Evolutionary conservation across 495 filamentous ascomycete genomes (phyloP), one percentile per base, ranked within the genome.

Genomic region (Penicillium cinerascens): DNA sequence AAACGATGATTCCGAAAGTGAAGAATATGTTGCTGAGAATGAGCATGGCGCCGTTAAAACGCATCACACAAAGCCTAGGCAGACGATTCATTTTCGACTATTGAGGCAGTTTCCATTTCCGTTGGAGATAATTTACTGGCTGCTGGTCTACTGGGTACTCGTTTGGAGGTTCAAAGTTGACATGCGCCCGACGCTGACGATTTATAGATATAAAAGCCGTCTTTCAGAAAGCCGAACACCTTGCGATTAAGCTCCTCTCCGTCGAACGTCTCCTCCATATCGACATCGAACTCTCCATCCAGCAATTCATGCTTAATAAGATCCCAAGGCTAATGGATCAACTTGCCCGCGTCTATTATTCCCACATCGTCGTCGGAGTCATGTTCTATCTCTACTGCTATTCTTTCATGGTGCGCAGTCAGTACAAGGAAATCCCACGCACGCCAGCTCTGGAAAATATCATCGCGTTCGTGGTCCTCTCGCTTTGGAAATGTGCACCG

Each of bases 51-150:
- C 40, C n/a, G 22, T 17, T 11, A 6, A n/a, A 4, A 1, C 9
- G 15, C 47, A 16, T 27, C 15, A 1, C 17, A 17, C 0, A 4
- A 42, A 16, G 27, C 13, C 38, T 2, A 23, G 27, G 26, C 25
- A 9, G 9, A 15, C 7, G 15, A 5, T 50, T 22, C 39, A 21
- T 33, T 56, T 77, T 42, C 75, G 77, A 20, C 52, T 76, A 16
- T 54, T 74, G 26, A 65, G 63, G 35, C 63, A 61, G 8, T 76
- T 67, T 40, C 71, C 69, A 43, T 89, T 61, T 68, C 71, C 61
- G 73, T 76, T 63, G 66, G 87, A 67, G 82, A 89, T 71, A 79
- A 83, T 60, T 67, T 96, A 56, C 76, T 96, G 49, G 87, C 83
- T 52, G 68, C 80, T 56, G 69, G 86, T 78, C 21, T 86, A 85